Base-by-base conservation (phyloP, 2,329 filamentous ascomycete species). In the Neonectria magnoliae region DNA sequence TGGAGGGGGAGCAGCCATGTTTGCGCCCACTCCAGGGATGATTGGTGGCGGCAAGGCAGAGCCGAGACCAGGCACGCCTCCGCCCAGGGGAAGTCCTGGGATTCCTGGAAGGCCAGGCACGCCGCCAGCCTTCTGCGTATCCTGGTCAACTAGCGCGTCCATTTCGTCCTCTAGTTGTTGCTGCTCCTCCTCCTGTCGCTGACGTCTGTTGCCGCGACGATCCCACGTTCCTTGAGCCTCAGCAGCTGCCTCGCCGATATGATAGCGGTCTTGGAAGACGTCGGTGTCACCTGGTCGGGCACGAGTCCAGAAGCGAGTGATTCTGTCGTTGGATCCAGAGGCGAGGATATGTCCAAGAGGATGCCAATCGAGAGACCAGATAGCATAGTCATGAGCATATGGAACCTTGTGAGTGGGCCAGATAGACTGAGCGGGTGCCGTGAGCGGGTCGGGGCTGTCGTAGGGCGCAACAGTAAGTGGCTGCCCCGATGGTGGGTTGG, bases 291-390 rank as follows among this genome's bases (percentile, higher is more conserved):
- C 96, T 2, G 96, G 96, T 52, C 96, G 86, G 16, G 93, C 89
- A 45, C 96, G 90, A 4, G 94, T 94, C 96, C 96, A 99, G 82
- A 99, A 99, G 52, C 96, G 90, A 2, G 96, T 98, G 66, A 97
- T 94, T 44, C 96, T 91, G 78, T 99, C 96, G 78, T 99, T 98
- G 11, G 94, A 97, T 13, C 96, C 96, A 2, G 95, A 97, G 1
- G 94, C 94, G 8, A 99, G 87, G 68, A 99, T 95, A 76, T 99
- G 96, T 29, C 96, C 96, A 0, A 98, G 85, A 1, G 96, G 96
- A 77, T 99, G 96, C 94, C 96, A 99, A 81, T 98, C 94, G 54
- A 99, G 87, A 18, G 94, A 97, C 96, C 96, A 99, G 69, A 99
- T 96, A 18, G 94, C 93, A 77, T 94, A 97, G 71, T 97, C 93